These are phyloP conservation scores for Ustilago cynodontis DNA, from an alignment of 1,284 basidiomycete species.

Conservation along the genomic window DNA sequence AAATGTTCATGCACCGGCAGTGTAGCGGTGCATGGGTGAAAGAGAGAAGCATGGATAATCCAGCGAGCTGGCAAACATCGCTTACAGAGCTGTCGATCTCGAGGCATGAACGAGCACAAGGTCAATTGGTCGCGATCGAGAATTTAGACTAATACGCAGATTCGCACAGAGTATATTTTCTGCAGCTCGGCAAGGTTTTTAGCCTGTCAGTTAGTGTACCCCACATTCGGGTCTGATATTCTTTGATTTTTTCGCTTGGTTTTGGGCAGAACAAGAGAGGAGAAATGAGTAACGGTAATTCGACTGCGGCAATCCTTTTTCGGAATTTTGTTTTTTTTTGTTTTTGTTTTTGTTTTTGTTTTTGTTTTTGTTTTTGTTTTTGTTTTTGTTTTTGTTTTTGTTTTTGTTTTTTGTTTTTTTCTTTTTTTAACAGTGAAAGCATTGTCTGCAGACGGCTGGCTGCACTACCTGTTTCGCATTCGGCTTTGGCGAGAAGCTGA, in stretches of 20 bases:
- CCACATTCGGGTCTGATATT: background rate
- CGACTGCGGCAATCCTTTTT: background rate
- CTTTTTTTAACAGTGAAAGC: no score
- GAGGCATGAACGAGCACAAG: background rate
- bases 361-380: no score
- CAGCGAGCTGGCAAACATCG: no score
- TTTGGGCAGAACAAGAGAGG: background rate
- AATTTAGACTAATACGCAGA: background rate
- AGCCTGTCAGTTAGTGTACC: constrained; percentile 1
- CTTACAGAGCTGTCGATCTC: constrained; percentile 1
- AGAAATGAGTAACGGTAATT: background rate
- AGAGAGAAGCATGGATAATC: no score
- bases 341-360: no score
- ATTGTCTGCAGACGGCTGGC: background rate
- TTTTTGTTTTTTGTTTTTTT: no score
- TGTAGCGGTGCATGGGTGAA: no score
- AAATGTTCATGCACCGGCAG: no score
- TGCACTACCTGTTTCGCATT: background rate
- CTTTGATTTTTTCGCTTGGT: background rate
- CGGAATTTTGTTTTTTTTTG: background rate
- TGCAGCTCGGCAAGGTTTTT: background rate
- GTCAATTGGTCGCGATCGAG: background rate
- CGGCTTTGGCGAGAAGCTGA: background rate
- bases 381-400: no score
- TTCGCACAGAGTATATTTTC: background rate